Conservation (phyloP, 1,284 basidiomycete genomes). For the Rhodotorula sp. region DNA sequence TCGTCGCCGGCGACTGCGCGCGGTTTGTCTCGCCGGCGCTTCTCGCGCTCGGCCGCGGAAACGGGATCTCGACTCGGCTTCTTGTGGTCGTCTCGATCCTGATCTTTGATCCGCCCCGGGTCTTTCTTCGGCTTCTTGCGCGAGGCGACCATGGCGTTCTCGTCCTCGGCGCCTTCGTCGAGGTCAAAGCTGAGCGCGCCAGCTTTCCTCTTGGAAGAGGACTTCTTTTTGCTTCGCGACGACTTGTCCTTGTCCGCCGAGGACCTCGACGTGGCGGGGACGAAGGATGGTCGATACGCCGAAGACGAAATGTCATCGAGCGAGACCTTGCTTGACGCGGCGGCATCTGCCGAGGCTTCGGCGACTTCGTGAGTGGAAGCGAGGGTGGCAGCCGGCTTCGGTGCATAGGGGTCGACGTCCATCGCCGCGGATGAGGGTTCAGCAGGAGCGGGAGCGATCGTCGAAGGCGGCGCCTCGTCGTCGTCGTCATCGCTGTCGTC, state of each 20-base stretch:
- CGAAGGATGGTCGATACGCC: slow-evolving; percentile 76
- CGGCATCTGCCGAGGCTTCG: neutral
- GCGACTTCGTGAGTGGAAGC: neutral
- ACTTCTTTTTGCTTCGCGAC: slow-evolving; percentile 48
- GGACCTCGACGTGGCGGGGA: slow-evolving; percentile 56
- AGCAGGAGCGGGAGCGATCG: neutral
- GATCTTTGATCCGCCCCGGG: slow-evolving; percentile 46
- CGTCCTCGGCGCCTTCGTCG: slow-evolving; percentile 46
- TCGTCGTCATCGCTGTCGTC: slow-evolving; percentile 56
- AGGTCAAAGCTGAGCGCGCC: slow-evolving; percentile 46
- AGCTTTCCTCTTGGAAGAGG: slow-evolving; percentile 51
- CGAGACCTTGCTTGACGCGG: slow-evolving; percentile 10
- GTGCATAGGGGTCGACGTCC: slow-evolving; percentile 25
- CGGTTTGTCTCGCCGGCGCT: slow-evolving; percentile 9
- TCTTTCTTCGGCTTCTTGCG: slow-evolving; percentile 3
- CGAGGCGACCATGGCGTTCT: neutral
- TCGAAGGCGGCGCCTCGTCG: slow-evolving; percentile 42
- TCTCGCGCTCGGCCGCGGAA: slow-evolving; percentile 29
- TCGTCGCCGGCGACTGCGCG: slow-evolving; percentile 49
- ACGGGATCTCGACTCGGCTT: neutral
- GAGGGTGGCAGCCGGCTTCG: neutral
- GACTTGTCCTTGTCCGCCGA: slow-evolving; percentile 24
- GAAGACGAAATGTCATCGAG: slow-evolving; percentile 45
- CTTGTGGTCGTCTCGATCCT: slow-evolving; percentile 54
- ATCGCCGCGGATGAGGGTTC: neutral